These are phyloP conservation scores for Chamaecyparis obtusa DNA, from an alignment of 75 land plant genomes.

Conservation along the genomic window DNA sequence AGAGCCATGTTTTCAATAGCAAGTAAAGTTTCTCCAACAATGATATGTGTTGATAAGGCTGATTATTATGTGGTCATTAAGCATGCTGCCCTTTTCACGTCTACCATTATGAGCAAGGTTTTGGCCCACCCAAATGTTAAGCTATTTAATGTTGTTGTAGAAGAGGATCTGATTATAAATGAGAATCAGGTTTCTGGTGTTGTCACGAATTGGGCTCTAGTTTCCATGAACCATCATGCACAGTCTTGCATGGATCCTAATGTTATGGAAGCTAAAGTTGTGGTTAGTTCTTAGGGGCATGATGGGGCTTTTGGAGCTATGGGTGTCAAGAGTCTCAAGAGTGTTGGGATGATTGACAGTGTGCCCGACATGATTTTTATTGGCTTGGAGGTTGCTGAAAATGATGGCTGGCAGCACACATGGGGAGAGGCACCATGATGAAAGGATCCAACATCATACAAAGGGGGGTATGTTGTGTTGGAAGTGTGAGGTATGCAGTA, in stretches of 20 bases:
- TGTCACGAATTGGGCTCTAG: conserved; percentile 97
- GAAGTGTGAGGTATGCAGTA: no score
- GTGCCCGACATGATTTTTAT: conserved; percentile 98
- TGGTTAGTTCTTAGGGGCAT: conserved; percentile 93
- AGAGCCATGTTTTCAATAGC: no score
- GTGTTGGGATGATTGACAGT: conserved; percentile 84
- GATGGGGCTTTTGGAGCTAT: conserved; percentile 97
- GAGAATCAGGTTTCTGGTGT: conserved; percentile 74
- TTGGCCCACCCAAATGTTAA: conserved; percentile 93
- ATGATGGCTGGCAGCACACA: no score
- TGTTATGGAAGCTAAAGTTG: conserved; percentile 97
- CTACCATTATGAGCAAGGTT: conserved; percentile 89
- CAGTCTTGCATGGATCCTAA: conserved; percentile 99
- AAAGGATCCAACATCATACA: no score
- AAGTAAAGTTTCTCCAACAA: no score
- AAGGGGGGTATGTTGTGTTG: no score
- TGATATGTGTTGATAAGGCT: no score
- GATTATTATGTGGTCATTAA: conserved; percentile 84
- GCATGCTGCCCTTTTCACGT: conserved; percentile 94
- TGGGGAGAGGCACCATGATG: no score
- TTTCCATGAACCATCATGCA: conserved; percentile 91
- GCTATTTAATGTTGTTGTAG: conserved; percentile 97
- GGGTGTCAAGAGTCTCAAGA: conserved; percentile 89
- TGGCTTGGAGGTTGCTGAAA: no score
- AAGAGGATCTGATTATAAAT: conserved; percentile 89